Base-by-base conservation (phyloP, 2,329 filamentous ascomycete genomes). In the Aspergillus costaricaensis region DNA sequence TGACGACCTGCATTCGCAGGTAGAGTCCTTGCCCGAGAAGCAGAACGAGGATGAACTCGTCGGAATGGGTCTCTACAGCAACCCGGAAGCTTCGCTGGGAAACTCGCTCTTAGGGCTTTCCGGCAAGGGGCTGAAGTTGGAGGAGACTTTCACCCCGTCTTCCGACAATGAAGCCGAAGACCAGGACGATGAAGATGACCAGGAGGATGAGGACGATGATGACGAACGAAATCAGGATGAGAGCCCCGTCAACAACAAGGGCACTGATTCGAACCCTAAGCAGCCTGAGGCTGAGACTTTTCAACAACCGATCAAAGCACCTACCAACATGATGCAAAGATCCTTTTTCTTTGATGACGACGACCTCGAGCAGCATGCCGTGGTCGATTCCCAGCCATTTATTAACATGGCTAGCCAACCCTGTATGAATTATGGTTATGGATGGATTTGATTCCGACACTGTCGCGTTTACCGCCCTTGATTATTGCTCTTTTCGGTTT, bases 1-100 rank as follows among this genome's bases (percentile, higher is more conserved):
- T 1, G 59, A 69, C 27, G 63, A 68, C n/a, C 63, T 67, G 14
- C 64, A 66, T n/a, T 41, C 65, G 21, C 65, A 60, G 7, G 60
- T 64, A 17, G 59, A 83, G 58, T 67, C 82, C 5, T 74, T 85
- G 23, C 81, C 83, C 32, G 81, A 85, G 41, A 80, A 85, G 51
- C 85, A 86, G 27, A 72, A 81, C 14, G 88, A 86, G 39, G 90
- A 92, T 69, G 88, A 92, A 61, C 82, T 94, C 1, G 83, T 92
- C n/a, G 91, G 91, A 19, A 88, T 95, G 84, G 91, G 91, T 0
- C 83, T 95, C 0, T 95, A 95, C 74, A 91, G 92, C 68, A 80
- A 85, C 4, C 90, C 90, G 0, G 88, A 88, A 58, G 84, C 30
- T 77, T 81, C 54, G 72, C 85, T 57, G 78, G 86, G 74, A 81